These are phyloP conservation scores for Fomitopsis betulina DNA, from an alignment of 1,284 basidiomycete species.

Conservation along the genomic window DNA sequence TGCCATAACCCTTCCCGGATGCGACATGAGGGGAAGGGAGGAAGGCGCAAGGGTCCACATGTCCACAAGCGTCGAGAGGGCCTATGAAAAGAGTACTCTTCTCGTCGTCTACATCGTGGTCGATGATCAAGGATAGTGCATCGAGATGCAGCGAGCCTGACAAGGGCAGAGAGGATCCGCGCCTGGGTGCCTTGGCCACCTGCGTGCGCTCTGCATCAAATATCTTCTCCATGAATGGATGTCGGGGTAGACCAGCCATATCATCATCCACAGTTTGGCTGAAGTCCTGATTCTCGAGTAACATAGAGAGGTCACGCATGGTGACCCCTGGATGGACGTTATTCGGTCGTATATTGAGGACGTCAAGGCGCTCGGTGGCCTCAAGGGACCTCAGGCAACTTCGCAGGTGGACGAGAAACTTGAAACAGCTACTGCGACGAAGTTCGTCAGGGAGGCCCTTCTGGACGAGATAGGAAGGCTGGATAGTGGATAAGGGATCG, in stretches of 20 bases:
- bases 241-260: conserved; percentile 13
- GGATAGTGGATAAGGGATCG: conserved; percentile 74
- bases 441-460: conserved; percentile 59
- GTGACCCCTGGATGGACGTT: conserved; percentile 11
- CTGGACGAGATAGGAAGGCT: conserved; percentile 77
- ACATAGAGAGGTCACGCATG: conserved; percentile 19
- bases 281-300: conserved; percentile 21
- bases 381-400: conserved; percentile 40
- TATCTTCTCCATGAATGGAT: conserved; percentile 19
- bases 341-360: conserved; percentile 10
- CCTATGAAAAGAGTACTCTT: conserved; percentile 17
- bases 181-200: not conserved
- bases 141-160: not conserved
- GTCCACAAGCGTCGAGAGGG: conserved; percentile 10
- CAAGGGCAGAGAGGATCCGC: not conserved
- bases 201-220: conserved; percentile 8
- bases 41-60: conserved; percentile 15
- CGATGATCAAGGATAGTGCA: not conserved
- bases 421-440: conserved; percentile 62
- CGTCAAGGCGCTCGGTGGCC: conserved; percentile 19
- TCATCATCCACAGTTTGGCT: conserved; percentile 24
- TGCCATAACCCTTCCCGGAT: conserved; percentile 17
- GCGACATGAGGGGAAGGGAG: conserved; percentile 12
- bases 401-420: conserved; percentile 70
- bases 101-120: not conserved